phyloP scores from a whole-genome alignment of 768 basidiomycete species.

The Leccinum truebloodii region DNA sequence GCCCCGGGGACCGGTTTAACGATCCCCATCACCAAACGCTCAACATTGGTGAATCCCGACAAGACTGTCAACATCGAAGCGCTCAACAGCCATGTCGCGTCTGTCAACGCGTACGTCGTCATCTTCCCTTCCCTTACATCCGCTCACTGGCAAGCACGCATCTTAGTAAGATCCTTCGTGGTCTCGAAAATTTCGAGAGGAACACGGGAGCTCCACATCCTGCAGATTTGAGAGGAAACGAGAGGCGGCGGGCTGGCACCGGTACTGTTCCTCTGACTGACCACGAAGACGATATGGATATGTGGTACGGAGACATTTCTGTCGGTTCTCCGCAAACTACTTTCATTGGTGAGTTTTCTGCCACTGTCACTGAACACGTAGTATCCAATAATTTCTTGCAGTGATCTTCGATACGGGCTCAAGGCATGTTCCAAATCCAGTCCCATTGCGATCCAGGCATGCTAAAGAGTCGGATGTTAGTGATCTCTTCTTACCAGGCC shows the following conservation, averaged over 20 bases:
- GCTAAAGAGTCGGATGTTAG: slow-evolving; percentile 3
- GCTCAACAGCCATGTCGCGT: slow-evolving; percentile 4
- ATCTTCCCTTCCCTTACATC: background rate
- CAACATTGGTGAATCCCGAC: slow-evolving; percentile 6
- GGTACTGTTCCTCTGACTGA: background rate
- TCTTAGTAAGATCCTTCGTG: slow-evolving; percentile 6
- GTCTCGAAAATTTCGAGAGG: slow-evolving; percentile 1
- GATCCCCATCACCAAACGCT: slow-evolving; percentile 15
- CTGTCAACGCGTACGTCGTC: slow-evolving; percentile 9
- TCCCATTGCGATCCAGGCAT: background rate
- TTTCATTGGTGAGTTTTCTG: background rate
- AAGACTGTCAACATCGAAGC: slow-evolving; percentile 6
- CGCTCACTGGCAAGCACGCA: background rate
- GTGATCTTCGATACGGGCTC: slow-evolving; percentile 4
- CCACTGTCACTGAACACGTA: background rate
- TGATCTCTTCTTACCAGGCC: slow-evolving; percentile 31
- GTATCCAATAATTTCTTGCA: background rate
- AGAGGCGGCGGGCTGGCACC: background rate
- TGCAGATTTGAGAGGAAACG: background rate
- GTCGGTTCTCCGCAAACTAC: slow-evolving; percentile 4
- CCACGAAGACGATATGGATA: background rate
- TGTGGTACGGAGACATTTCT: slow-evolving; percentile 15
- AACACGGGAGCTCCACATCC: slow-evolving; percentile 6
- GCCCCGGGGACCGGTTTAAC: background rate
- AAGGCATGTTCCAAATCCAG: slow-evolving; percentile 3